Evolutionary conservation across 345 rosid genomes (phyloP).

Genomic region (Boechera retrofracta): DNA sequence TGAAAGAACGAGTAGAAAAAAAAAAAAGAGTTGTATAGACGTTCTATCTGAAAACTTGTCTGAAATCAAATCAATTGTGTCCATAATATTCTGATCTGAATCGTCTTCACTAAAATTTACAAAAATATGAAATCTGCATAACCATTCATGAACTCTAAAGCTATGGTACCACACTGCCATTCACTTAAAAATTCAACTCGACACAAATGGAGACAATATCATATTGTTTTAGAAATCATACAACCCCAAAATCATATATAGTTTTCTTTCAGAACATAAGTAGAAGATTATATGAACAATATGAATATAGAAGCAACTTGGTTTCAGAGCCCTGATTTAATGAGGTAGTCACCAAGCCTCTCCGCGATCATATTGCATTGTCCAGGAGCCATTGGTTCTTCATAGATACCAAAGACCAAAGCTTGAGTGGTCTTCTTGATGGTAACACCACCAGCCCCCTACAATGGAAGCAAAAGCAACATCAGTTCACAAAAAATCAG

Average conservation of each 20-base stretch:
- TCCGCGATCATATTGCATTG: conserved; percentile 93
- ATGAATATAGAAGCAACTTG: background rate
- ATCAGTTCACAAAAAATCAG: background rate
- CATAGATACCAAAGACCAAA: conserved; percentile 71
- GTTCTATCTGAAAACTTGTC: conserved; percentile 14
- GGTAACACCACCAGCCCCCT: conserved; percentile 87
- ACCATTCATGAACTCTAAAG: conserved; percentile 12
- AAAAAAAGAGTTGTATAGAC: conserved; percentile 38
- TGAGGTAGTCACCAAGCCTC: conserved; percentile 86
- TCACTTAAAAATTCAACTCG: conserved; percentile 4
- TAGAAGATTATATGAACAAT: conserved; percentile 16
- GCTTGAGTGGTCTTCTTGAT: conserved; percentile 74
- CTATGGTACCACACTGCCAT: conserved; percentile 5
- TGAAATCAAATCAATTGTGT: conserved; percentile 10
- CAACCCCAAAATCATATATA: conserved; percentile 30
- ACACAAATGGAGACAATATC: conserved; percentile 22
- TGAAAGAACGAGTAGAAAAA: conserved; percentile 69
- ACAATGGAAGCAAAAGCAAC: conserved; percentile 21
- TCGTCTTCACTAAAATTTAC: background rate
- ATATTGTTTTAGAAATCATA: conserved; percentile 25
- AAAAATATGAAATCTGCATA: background rate
- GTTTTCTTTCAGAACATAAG: conserved; percentile 12
- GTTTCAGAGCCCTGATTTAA: conserved; percentile 55
- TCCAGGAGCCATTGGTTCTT: conserved; percentile 81
- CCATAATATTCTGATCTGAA: background rate